Base-by-base conservation (phyloP, 495 filamentous ascomycete species). In the Aspergillus sclerotiicarbonarius region DNA sequence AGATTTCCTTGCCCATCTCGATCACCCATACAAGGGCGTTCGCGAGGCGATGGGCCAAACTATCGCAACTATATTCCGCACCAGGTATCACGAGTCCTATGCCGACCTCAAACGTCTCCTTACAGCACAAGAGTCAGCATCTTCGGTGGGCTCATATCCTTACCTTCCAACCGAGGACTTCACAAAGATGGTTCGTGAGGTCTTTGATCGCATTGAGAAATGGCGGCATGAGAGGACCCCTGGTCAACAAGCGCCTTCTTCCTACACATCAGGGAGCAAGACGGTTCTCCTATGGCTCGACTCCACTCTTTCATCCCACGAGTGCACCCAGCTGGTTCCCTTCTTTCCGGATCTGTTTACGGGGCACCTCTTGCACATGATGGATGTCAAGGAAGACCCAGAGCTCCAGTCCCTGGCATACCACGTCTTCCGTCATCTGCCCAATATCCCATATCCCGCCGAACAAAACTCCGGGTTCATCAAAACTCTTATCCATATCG, bases 371-470 rank as follows among this genome's bases (percentile, higher is more conserved):
- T 76, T 99, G 46, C 92, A 98, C 75, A 99, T 99, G 94, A 99
- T 99, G 94, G 94, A 99, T 69, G 90, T 99, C 61, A 97, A 96
- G 71, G 94, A 99, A 73, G 94, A 99, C 66, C 92, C 90, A 5
- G 94, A 99, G 70, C 83, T 99, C 9, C 93, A 96, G 79, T 87
- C 88, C 9, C 82, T 97, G 20, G 92, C 94, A 12, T 99, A 99
- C 67, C 92, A 96, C 67, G 94, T 99, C 30, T 99, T 96, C 77
- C 87, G 94, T 25, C 93, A 99, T 68, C 78, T 99, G 4, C 91
- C 95, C 16, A 99, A 98, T 74, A 91, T 99, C 56, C 95, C 94
- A 1, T 92, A 95, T 72, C 89, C 90, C 2, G 82, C 85, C 37
- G 91, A 92, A 61, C 88, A 96, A 68, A 89, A 94, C 67, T 85